phyloP scores from a whole-genome alignment of 805 yeast genomes.

The Lipomyces yamadae region DNA sequence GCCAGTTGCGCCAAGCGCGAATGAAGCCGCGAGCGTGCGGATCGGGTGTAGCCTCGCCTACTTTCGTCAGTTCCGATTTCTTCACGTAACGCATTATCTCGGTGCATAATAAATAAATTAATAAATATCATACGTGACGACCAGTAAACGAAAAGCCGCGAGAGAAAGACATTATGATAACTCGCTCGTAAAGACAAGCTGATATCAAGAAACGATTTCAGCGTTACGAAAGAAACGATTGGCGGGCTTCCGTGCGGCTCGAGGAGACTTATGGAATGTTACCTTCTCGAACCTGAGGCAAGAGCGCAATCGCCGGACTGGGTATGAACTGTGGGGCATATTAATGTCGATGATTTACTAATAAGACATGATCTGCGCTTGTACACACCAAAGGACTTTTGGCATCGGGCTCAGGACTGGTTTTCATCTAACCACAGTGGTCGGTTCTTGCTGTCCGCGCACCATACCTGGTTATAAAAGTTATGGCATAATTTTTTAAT shows the following conservation, averaged over 20 bases:
- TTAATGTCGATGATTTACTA: no score
- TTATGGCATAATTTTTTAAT: no score
- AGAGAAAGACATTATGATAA: constrained; percentile 7
- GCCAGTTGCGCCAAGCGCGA: constrained; percentile 8
- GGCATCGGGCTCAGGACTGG: no score
- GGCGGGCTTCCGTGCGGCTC: background rate
- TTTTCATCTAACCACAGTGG: no score
- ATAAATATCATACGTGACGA: background rate
- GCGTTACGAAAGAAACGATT: background rate
- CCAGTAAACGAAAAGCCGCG: constrained; percentile 3
- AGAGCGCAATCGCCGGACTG: no score
- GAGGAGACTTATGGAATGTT: background rate
- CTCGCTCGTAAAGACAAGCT: background rate
- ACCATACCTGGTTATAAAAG: no score
- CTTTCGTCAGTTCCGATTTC: background rate
- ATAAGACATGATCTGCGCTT: no score
- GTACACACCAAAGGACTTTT: no score
- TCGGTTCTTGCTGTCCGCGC: no score
- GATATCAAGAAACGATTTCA: background rate
- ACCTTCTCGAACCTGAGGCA: no score
- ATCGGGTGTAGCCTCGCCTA: background rate
- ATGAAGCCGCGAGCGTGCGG: background rate
- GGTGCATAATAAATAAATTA: background rate
- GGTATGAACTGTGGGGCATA: no score
- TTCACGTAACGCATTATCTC: background rate